Evolutionary conservation across 345 rosid genomes (phyloP), one percentile per base, ranked within the genome.

Genomic region (Hirschfeldia incana): DNA sequence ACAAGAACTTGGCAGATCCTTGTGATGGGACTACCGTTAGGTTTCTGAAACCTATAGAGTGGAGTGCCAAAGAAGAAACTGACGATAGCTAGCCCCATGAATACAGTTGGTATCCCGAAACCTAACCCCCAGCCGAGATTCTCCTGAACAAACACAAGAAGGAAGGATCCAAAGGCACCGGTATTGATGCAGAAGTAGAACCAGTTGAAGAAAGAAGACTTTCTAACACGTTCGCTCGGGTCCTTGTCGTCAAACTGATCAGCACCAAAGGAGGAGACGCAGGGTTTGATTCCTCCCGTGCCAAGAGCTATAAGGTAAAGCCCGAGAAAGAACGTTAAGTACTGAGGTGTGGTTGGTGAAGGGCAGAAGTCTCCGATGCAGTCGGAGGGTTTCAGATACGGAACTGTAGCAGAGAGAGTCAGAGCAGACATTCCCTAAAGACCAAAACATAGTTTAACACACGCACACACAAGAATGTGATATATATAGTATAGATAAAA

Each of bases 71-170:
- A 79, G 73, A 85, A 85, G 85, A 84, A 86, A 67, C 83, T 82
- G 4, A 62, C 62, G 26, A 86, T 83, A 1, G 85, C 86, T 51
- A 85, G 58, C 1, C 84, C 86, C 89, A 84, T 88, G 8, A 85
- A 79, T 30, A 79, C 81, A 7, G 89, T 80, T 0, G 89, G 88
- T 66, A 88, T 85, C 16, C 87, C 89, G 53, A 87, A 88, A 13
- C 92, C 90, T 82, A 81, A 84, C 13, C 84, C 92, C 88, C 89
- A 87, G 21, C 88, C 88, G 46, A 83, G 72, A 26, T 82, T 83
- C 28, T 81, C 81, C 65, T 87, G 88, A 10, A 87, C 75, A 81
- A 78, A 87, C 30, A 87, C 87, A n/a, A 86, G 78, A 34, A 83
- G 73, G 42, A 82, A 8, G 27, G 90, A 85, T 9, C 85, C 78